Conservation (phyloP, 495 filamentous ascomycete genomes). For the Stereocaulon alpinum region DNA sequence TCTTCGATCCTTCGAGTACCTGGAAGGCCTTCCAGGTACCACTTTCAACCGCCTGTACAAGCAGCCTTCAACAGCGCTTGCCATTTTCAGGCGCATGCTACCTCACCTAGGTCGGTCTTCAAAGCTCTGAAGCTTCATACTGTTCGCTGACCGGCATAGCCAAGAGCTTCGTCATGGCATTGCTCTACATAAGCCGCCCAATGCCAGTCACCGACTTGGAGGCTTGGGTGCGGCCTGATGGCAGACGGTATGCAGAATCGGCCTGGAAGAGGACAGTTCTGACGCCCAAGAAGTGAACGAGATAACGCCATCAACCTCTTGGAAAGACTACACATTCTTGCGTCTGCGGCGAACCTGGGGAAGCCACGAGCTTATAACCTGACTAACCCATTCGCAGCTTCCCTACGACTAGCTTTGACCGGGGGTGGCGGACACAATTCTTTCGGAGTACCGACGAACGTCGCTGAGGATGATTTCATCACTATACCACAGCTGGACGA, state of each 20-base stretch:
- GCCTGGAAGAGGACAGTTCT: neutral
- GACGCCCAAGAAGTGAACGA: slow-evolving; percentile 44
- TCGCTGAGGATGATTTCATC: slow-evolving; percentile 47
- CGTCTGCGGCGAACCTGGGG: slow-evolving; percentile 43
- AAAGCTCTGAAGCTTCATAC: neutral
- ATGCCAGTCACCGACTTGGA: slow-evolving; percentile 68
- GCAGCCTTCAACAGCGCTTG: slow-evolving; percentile 88
- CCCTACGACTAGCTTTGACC: slow-evolving; percentile 72
- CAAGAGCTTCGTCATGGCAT: slow-evolving; percentile 88
- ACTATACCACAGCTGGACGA: slow-evolving; percentile 65
- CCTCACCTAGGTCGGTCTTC: slow-evolving; percentile 64
- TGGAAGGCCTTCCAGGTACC: slow-evolving; percentile 81
- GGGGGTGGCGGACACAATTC: slow-evolving; percentile 76
- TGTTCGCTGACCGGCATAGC: slow-evolving; percentile 42
- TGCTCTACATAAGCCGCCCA: slow-evolving; percentile 76
- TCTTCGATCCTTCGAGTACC: slow-evolving; percentile 66
- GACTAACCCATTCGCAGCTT: slow-evolving; percentile 62
- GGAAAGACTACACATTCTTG: slow-evolving; percentile 71
- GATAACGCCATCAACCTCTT: slow-evolving; percentile 75
- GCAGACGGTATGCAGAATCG: slow-evolving; percentile 44
- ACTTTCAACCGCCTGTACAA: slow-evolving; percentile 83
- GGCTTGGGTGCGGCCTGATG: slow-evolving; percentile 66
- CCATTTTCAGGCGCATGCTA: slow-evolving; percentile 95
- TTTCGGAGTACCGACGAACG: slow-evolving; percentile 71
- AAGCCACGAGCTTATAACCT: slow-evolving; percentile 57